Evolutionary conservation across 164 flowering plant genomes (phyloP).

Genomic region (Magnolia kwangsiensis): DNA sequence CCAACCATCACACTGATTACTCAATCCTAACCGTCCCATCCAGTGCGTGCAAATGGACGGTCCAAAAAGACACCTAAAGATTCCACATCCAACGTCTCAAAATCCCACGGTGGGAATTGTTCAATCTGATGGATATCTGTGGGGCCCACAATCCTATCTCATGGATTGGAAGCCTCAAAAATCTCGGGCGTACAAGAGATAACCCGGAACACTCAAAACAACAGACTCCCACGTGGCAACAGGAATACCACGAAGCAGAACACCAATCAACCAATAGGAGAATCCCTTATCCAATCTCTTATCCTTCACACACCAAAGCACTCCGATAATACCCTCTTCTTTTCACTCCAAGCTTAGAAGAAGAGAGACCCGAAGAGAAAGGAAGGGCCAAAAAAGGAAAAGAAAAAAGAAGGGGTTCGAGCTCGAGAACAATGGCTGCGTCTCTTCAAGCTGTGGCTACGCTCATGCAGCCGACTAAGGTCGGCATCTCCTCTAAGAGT

Average conservation of each 20-base stretch:
- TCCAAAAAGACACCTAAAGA: neutral
- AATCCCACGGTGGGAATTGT: neutral
- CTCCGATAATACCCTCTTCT: constrained; percentile 14
- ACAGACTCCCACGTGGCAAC: constrained; percentile 23
- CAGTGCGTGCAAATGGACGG: neutral
- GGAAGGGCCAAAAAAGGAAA: neutral
- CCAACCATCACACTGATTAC: too few relatives aligned
- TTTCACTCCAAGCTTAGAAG: constrained; percentile 2
- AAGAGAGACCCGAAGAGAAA: neutral
- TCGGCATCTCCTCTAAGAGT: constrained; percentile 25
- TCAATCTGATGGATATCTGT: neutral
- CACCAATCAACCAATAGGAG: constrained; percentile 31
- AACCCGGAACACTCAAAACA: neutral
- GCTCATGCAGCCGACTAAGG: constrained; percentile 70
- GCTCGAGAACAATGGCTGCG: constrained; percentile 54
- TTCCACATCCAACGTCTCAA: neutral
- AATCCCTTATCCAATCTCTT: constrained; percentile 51
- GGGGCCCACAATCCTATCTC: neutral
- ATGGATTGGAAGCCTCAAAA: neutral
- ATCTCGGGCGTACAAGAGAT: neutral
- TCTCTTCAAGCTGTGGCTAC: constrained; percentile 91
- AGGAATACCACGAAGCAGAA: neutral
- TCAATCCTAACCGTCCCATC: neutral
- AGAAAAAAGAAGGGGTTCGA: neutral
- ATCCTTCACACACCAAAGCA: constrained; percentile 35